Evolutionary conservation across 2,329 filamentous ascomycete genomes (phyloP).

Genomic region (Lecanicillium sp.): DNA sequence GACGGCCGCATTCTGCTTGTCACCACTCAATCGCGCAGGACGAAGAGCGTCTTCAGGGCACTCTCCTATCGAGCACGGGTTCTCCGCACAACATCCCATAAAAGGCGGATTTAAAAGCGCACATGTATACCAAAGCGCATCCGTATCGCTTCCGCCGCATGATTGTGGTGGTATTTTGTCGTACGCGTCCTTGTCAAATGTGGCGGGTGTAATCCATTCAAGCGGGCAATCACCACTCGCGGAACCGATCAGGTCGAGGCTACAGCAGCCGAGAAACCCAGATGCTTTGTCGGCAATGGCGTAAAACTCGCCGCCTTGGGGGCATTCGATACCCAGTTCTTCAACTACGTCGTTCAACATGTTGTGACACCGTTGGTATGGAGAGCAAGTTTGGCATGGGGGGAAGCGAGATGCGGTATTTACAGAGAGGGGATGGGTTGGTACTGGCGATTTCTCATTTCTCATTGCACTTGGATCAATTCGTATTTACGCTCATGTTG

Average conservation of each 20-base stretch:
- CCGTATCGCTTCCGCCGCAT: slow-evolving; percentile 17
- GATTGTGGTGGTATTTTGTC: slow-evolving; percentile 20
- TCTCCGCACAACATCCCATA: slow-evolving; percentile 27
- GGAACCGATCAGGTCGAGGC: slow-evolving; percentile 23
- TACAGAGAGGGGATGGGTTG: too few relatives aligned
- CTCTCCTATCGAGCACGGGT: slow-evolving; percentile 14
- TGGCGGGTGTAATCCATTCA: slow-evolving; percentile 16
- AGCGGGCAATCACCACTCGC: slow-evolving; percentile 24
- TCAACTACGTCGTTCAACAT: too few relatives aligned
- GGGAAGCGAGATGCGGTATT: too few relatives aligned
- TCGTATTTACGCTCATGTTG: too few relatives aligned
- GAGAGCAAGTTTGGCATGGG: too few relatives aligned
- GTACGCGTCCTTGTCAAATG: slow-evolving; percentile 19
- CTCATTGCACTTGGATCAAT: too few relatives aligned
- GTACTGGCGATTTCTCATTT: too few relatives aligned
- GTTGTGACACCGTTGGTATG: too few relatives aligned
- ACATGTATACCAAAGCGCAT: slow-evolving; percentile 26
- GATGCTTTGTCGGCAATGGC: slow-evolving; percentile 21
- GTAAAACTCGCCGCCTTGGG: slow-evolving; percentile 24
- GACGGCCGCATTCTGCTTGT: slow-evolving; percentile 1
- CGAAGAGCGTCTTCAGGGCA: slow-evolving; percentile 18
- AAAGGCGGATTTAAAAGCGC: slow-evolving; percentile 20
- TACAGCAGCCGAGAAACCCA: slow-evolving; percentile 34
- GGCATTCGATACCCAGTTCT: slow-evolving; percentile 22
- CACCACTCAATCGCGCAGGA: slow-evolving; percentile 17